Evolutionary conservation across 306 rosid genomes (phyloP).

Genomic region (Quercus mongolica): DNA sequence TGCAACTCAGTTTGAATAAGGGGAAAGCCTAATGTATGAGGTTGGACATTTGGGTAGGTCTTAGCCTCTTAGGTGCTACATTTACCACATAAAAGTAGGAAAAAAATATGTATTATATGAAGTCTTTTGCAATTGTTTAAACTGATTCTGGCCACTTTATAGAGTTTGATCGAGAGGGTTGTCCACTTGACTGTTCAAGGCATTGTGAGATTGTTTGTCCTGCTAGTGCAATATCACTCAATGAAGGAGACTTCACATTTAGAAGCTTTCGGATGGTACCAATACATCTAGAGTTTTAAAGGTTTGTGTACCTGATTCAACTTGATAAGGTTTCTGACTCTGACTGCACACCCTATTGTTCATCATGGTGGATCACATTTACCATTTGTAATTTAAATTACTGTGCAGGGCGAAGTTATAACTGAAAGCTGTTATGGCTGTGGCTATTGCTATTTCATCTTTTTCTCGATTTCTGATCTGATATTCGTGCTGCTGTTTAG

Average conservation of each 20-base stretch:
- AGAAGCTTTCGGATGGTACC: conserved; percentile 28
- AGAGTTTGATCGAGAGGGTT: conserved; percentile 88
- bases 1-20: not conserved
- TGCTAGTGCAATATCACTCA: conserved; percentile 74
- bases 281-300: conserved; percentile 25
- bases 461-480: too few relatives aligned
- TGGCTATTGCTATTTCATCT: conserved; percentile 37
- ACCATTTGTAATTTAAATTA: not conserved
- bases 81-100: not conserved
- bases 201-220: conserved; percentile 87
- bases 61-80: not conserved
- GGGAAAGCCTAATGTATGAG: not conserved
- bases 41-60: not conserved
- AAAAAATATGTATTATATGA: not conserved
- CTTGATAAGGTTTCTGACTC: not conserved
- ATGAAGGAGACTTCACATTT: conserved; percentile 22
- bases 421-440: conserved; percentile 91
- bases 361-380: not conserved
- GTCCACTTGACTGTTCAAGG: conserved; percentile 77
- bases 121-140: not conserved
- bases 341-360: not conserved
- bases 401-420: conserved; percentile 68
- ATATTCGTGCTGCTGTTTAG: too few relatives aligned
- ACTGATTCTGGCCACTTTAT: conserved; percentile 18
- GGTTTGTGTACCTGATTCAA: conserved; percentile 21